Evolutionary conservation across 1,284 basidiomycete genomes (phyloP), one percentile per base, ranked within the genome.

Genomic region (Ustilago hordei): DNA sequence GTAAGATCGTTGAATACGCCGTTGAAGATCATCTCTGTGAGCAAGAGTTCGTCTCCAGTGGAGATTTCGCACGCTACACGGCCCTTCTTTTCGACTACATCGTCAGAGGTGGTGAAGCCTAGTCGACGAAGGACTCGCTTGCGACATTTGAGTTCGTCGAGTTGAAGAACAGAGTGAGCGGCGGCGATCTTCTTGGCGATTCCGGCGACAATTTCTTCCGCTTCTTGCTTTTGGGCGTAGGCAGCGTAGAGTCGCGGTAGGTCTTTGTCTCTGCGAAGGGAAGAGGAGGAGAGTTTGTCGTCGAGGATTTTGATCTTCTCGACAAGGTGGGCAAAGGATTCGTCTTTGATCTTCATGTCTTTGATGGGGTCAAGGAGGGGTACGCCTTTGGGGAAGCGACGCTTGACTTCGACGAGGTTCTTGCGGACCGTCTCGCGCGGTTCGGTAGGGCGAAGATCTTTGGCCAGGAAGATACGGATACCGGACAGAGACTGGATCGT

Each of bases 51-150:
- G 84, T 99, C 97, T 13, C 97, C 97, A 0, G 95, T 93, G 81
- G 92, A 95, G 86, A 99, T 98, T 88, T 99, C 97, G 86, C 97
- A 99, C 17, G 97, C 97, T 0, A 99, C 97, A 50, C 97, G 90
- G 0, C 97, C 97, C 87, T 99, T 99, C 90, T 96, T 92, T 85
- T 98, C 95, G 13, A 98, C 95, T 60, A 99, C 96, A 85, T 98
- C 97, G 3, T 92, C 90, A 3, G 91, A 87, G 4, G 90, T 92
- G 0, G 95, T 95, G 88, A 99, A 99, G 0, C 93, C 95, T 4
- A 99, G 88, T 39, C 96, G 91, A 38, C 97, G 90, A 15, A 99
- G 89, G 0, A 98, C 95, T 28, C 96, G 93, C 87, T 99, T 99
- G 60, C 97, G 90, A 80, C 92, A 92, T 87, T 97, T 98, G 83